Base-by-base conservation (phyloP, 179 eudicot genomes). In the Actinidia arguta region DNA sequence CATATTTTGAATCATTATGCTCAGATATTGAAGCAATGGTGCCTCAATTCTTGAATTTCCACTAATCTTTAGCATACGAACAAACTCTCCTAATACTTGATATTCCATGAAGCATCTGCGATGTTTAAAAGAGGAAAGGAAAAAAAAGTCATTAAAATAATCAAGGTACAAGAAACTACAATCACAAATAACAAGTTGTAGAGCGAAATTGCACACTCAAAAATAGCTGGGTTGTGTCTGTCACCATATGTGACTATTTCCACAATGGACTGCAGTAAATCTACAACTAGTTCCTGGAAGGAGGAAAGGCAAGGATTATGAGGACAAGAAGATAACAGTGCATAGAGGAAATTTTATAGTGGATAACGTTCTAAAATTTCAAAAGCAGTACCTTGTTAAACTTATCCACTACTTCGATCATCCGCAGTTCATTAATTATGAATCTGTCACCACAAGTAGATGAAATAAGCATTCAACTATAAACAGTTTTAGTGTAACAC, bases 1-100 rank as follows among this genome's bases (percentile, higher is more conserved):
- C 85, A 91, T 80, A 82, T 91, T 91, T 44, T 89, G 93, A 86
- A 91, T 85, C 90, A 91, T 83, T 75, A 91, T 91, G 88, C 91
- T 91, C 73, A 89, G 73, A 83, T 89, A 88, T 78, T 91, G 93
- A 79, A 91, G 93, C 82, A 91, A 78, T 50, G 88, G 86, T 24
- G 88, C 90, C 88, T 86, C 85, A 64, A 91, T 82, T 83, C 83
- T 73, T 54, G 90, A 80, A 68, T 82, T 78, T 78, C 72, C 83
- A 83, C 90, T 86, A 58, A 76, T 86, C 88, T 88, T 84, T 67
- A 91, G 87, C 52, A 91, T 36, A 61, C 91, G 88, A 78, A 88
- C 88, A 84, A 90, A 89, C 75, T 90, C 91, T 39, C 87, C 90
- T 58, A 89, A 73, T 71, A 86, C 85, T 66, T 89, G 89, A 78